Conservation (phyloP, 257 asterid genomes). For the Eucommia ulmoides region DNA sequence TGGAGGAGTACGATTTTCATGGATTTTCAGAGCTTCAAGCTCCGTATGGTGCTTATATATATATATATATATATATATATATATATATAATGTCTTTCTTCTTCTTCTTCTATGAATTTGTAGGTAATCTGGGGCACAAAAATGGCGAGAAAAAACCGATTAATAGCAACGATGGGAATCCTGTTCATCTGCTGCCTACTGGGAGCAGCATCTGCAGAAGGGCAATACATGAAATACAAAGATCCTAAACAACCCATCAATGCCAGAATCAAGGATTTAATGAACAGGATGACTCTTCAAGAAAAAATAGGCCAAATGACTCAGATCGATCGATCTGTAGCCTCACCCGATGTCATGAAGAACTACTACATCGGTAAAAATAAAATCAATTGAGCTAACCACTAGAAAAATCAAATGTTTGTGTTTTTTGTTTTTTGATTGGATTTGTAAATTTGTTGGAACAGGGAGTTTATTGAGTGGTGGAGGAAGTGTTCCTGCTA, state of each 20-base stretch:
- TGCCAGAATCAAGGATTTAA: slow-evolving; percentile 28
- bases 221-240: slow-evolving; percentile 40
- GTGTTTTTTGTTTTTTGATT: neutral
- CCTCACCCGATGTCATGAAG: slow-evolving; percentile 36
- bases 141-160: too few relatives aligned
- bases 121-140: too few relatives aligned
- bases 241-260: slow-evolving; percentile 39
- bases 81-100: too few relatives aligned
- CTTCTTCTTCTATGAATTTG: too few relatives aligned
- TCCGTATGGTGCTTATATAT: too few relatives aligned
- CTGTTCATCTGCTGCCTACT: too few relatives aligned
- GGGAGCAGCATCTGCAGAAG: slow-evolving; percentile 28
- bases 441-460: neutral
- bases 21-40: too few relatives aligned
- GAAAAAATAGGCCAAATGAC: slow-evolving; percentile 67
- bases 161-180: too few relatives aligned
- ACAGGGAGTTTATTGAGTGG: slow-evolving; percentile 66
- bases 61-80: too few relatives aligned
- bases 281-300: slow-evolving; percentile 39
- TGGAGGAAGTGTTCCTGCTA: slow-evolving; percentile 57
- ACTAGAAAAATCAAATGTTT: neutral
- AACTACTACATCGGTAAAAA: slow-evolving; percentile 38
- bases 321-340: slow-evolving; percentile 44
- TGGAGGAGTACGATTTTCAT: too few relatives aligned
- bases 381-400: too few relatives aligned